Evolutionary conservation across 768 basidiomycete genomes (phyloP), one percentile per base, ranked within the genome.

Genomic region (Boletus vinaceobasis): DNA sequence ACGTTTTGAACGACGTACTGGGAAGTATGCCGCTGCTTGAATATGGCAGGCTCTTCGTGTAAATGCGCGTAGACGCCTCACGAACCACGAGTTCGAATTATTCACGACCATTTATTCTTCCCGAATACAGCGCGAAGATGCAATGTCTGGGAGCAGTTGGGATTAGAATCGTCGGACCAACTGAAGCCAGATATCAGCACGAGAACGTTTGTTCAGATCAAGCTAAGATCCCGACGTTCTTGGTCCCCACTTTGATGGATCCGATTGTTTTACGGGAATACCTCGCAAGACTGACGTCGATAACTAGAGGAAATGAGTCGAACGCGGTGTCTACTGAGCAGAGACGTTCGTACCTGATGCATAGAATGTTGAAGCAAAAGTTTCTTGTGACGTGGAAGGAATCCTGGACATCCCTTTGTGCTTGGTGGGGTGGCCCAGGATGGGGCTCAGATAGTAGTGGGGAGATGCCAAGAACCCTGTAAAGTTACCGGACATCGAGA

Each of bases 261-360:
- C 19, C 14, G 9, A 63, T 36, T 13, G n/a, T 52, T 23, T 62
- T 55, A 1, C 1, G 4, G 23, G 61, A 63, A 29, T 35, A 37
- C 21, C 11, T 52, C 10, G 53, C 57, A 21, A 62, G 57, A 5
- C 40, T 43, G 0, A 62, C 4, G 21, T 21, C 15, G 13, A 55
- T 48, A 7, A 17, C 56, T 59, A 36, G 50, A 23, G 4, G 5
- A 48, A 15, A 35, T 36, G 32, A 39, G 36, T 21, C n/a, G 10
- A 35, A 32, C 7, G 14, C 3, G 9, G 32, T 10, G 2, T 29
- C 29, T 36, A 27, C 15, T 3, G 4, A 31, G 21, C 15, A 31
- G 53, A 21, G 1, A 37, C 29, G 35, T 1, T 11, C 50, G 23
- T 5, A 61, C 60, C 42, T 26, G 59, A 52, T 23, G 61, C 35